Conservation (phyloP, 192 early-diverging fungal genomes). For the Allomyces macrogynus region DNA sequence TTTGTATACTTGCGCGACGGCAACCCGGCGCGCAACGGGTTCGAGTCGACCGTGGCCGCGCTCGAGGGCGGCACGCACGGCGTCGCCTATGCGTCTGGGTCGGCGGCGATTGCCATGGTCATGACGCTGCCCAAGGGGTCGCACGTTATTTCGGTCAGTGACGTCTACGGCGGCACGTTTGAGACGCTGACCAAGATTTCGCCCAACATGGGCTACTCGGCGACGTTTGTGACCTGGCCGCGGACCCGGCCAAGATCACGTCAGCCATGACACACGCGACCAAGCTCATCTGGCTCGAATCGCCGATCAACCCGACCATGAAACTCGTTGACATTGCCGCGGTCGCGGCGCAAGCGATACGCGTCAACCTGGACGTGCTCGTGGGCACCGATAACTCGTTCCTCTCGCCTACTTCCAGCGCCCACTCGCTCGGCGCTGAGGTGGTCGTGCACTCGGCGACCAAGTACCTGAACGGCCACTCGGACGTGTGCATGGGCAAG, state of each 20-base stretch:
- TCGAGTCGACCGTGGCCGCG: conserved; percentile 72
- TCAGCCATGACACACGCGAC: conserved; percentile 46
- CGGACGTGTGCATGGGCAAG: conserved; percentile 87
- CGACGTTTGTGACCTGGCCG: conserved; percentile 56
- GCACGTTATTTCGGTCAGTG: conserved; percentile 67
- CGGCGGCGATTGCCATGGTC: conserved; percentile 59
- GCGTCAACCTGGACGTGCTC: conserved; percentile 24
- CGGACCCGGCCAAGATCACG: conserved; percentile 39
- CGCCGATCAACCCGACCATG: no score
- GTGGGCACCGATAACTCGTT: conserved; percentile 78
- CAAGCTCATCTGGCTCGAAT: conserved; percentile 58
- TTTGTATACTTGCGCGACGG: conserved; percentile 65
- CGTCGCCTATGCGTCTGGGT: conserved; percentile 62
- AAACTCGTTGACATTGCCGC: conserved; percentile 62
- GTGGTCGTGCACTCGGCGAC: conserved; percentile 95
- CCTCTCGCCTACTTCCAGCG: conserved; percentile 71
- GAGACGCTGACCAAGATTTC: conserved; percentile 75
- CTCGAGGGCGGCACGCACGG: conserved; percentile 77
- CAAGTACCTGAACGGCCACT: conserved; percentile 98
- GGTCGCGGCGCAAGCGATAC: conserved; percentile 38
- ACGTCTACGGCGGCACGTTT: conserved; percentile 77
- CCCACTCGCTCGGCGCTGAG: conserved; percentile 85
- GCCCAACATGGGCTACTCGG: conserved; percentile 32
- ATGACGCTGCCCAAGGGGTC: conserved; percentile 43
- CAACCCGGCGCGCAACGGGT: conserved; percentile 53